Base-by-base conservation (phyloP, 2,329 filamentous ascomycete genomes). In the Fusarium sp. region DNA sequence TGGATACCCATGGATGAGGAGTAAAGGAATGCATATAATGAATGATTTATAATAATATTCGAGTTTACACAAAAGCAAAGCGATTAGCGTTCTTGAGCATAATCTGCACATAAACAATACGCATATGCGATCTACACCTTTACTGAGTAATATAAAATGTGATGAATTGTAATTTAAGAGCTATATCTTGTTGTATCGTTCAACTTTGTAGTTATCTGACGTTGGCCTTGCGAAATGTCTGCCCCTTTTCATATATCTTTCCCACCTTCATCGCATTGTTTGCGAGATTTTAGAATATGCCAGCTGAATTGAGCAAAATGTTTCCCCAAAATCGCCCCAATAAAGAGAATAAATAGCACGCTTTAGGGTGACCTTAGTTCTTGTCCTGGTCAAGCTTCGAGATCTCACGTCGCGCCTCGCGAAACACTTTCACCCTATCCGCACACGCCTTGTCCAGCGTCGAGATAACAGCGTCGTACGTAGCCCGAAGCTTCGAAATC, bases 1-100 rank as follows among this genome's bases (percentile, higher is more conserved):
- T 45, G 54, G 51, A 70, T 70, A 70, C 68, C 68, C 61, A 60
- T 53, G 49, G 42, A 52, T 53, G 58, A 63, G 46, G 44, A 31
- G 54, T 52, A 56, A 41, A 50, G 52, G 38, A 46, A 46, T 60
- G 46, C 53, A 58, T 53, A 50, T 50, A 58, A 58, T 65, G 53
- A 58, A 58, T 65, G 53, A 42, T 49, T 35, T 65, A 36, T 63
- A 65, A 65, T 62, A 62, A 39, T 49, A 54, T 25, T 31, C 26
- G 19, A 41, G 47, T 47, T 63, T 59, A 64, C 41, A 19, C 43
- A 63, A 45, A 59, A 60, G 62, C 44, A 53, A 50, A 43, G 48
- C 60, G 45, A 9, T 58, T 49, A 55, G 62, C 40, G 45, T 65
- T 63, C 57, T 63, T 51, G 38, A 59, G 57, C 53, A 63, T 39